Evolutionary conservation across 306 rosid species (phyloP).

Genomic region (Crotalaria pallida): DNA sequence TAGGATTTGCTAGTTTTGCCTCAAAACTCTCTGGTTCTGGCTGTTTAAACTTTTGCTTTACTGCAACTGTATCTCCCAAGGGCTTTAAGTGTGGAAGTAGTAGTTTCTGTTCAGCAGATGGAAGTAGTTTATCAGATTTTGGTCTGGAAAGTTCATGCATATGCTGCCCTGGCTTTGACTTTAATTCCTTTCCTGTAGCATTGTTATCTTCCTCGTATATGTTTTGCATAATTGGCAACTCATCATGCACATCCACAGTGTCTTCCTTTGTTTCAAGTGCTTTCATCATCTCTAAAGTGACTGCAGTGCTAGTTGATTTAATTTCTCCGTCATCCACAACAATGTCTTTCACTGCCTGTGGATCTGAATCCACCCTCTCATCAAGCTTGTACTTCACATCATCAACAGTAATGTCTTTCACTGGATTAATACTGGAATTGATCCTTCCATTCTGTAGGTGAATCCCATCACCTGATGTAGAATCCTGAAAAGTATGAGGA

Average conservation of each 20-base stretch:
- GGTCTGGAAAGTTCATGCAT: slow-evolving; percentile 37
- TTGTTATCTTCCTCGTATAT: slow-evolving; percentile 40
- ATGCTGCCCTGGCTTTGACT: slow-evolving; percentile 38
- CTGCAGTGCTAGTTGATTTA: slow-evolving; percentile 33
- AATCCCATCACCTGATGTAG: slow-evolving; percentile 50
- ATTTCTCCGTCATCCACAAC: slow-evolving; percentile 70
- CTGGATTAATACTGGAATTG: slow-evolving; percentile 40
- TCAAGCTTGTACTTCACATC: slow-evolving; percentile 66
- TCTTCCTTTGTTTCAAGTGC: slow-evolving; percentile 44
- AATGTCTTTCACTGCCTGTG: slow-evolving; percentile 69
- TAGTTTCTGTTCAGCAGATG: slow-evolving; percentile 37
- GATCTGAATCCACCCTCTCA: slow-evolving; percentile 43
- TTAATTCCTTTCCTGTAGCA: slow-evolving; percentile 29
- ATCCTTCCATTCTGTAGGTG: slow-evolving; percentile 40
- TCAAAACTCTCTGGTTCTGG: slow-evolving; percentile 46
- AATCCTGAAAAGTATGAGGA: slow-evolving; percentile 68
- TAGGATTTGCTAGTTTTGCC: slow-evolving; percentile 52
- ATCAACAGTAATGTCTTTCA: slow-evolving; percentile 75
- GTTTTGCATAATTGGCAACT: slow-evolving; percentile 40
- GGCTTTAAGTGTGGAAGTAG: slow-evolving; percentile 35
- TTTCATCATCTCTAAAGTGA: slow-evolving; percentile 32
- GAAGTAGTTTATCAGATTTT: slow-evolving; percentile 42
- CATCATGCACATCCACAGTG: slow-evolving; percentile 33
- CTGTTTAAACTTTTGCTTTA: slow-evolving; percentile 53
- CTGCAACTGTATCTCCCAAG: slow-evolving; percentile 33